Conservation (phyloP, 1,139 yeast genomes). For the Fermentozyma sake region DNA sequence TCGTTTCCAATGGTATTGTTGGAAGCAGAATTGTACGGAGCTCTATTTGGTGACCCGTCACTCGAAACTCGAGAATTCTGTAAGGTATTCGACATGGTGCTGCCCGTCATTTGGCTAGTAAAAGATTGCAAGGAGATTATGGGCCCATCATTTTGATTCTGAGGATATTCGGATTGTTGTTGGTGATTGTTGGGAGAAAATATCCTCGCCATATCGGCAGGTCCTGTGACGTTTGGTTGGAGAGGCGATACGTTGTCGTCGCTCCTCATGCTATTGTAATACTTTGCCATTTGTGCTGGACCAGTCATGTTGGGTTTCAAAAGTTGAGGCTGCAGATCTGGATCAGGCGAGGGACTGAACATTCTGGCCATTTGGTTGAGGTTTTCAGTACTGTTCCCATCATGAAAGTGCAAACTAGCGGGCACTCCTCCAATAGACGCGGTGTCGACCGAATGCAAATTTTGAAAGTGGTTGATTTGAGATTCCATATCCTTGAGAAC, state of each 20-base stretch:
- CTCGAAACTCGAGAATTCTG: slow-evolving; percentile 24
- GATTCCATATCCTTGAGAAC: slow-evolving; percentile 65
- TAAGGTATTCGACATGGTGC: slow-evolving; percentile 34
- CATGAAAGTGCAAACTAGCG: slow-evolving; percentile 38
- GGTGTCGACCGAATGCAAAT: slow-evolving; percentile 59
- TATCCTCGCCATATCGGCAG: slow-evolving; percentile 34
- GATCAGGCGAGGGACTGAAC: slow-evolving; percentile 21
- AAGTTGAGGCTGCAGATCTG: slow-evolving; percentile 12
- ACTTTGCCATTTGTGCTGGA: slow-evolving; percentile 22
- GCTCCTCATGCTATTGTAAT: slow-evolving; percentile 6
- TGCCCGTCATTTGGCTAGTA: slow-evolving; percentile 44
- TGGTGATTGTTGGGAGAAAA: slow-evolving; percentile 22
- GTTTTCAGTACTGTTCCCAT: slow-evolving; percentile 11
- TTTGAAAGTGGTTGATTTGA: slow-evolving; percentile 61
- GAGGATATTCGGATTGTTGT: slow-evolving; percentile 1
- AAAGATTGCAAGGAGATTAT: slow-evolving; percentile 37
- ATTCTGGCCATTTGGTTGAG: slow-evolving; percentile 43
- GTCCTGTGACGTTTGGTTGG: slow-evolving; percentile 36
- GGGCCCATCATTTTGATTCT: slow-evolving; percentile 14
- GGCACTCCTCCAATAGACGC: slow-evolving; percentile 59
- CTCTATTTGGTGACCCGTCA: slow-evolving; percentile 15
- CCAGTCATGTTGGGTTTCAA: slow-evolving; percentile 25
- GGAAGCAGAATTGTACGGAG: slow-evolving; percentile 7
- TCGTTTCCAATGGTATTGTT: slow-evolving; percentile 6
- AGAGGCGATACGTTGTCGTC: slow-evolving; percentile 13